A percentile compares a stretch with the other conserved stretches of the same genome.
These are phyloP conservation scores for Hortiboletus campestris DNA, from an alignment of 768 basidiomycete species.

Conservation along the genomic window DNA sequence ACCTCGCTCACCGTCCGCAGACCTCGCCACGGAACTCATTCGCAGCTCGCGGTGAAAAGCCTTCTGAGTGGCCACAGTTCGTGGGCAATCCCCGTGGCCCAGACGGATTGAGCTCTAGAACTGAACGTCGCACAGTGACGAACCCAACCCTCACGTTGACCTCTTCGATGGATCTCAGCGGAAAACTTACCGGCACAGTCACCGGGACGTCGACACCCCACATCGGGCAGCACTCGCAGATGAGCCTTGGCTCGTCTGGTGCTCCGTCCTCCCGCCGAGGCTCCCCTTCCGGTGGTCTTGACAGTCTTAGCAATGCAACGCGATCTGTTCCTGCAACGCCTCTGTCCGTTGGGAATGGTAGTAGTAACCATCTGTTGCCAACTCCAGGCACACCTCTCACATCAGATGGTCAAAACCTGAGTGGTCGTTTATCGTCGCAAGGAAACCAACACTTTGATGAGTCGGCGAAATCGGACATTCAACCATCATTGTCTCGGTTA, in stretches of 20 bases:
- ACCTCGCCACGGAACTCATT: constrained; percentile 68
- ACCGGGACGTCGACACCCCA: constrained; percentile 67
- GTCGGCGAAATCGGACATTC: constrained; percentile 53
- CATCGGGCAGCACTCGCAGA: constrained; percentile 58
- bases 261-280: constrained; percentile 64
- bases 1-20: constrained; percentile 87
- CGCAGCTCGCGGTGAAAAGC: constrained; percentile 59
- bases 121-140: constrained; percentile 70
- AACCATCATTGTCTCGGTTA: constrained; percentile 71
- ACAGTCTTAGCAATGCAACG: constrained; percentile 57
- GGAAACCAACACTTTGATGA: constrained; percentile 47
- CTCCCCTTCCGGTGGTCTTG: constrained; percentile 67
- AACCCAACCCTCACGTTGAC: constrained; percentile 70
- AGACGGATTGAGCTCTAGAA: constrained; percentile 52
- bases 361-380: constrained; percentile 53
- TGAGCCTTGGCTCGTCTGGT: constrained; percentile 30
- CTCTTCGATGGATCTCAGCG: constrained; percentile 49
- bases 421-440: constrained; percentile 59
- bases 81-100: constrained; percentile 58
- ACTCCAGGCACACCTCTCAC: constrained; percentile 63
- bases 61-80: constrained; percentile 96
- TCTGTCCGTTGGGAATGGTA: constrained; percentile 49
- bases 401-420: constrained; percentile 56
- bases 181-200: constrained; percentile 44
- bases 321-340: constrained; percentile 87